Percentiles rank a stretch among this genome's conserved stretches.
Evolutionary conservation across 2,329 filamentous ascomycete species (phyloP).

Genomic region (Fusarium longipes): DNA sequence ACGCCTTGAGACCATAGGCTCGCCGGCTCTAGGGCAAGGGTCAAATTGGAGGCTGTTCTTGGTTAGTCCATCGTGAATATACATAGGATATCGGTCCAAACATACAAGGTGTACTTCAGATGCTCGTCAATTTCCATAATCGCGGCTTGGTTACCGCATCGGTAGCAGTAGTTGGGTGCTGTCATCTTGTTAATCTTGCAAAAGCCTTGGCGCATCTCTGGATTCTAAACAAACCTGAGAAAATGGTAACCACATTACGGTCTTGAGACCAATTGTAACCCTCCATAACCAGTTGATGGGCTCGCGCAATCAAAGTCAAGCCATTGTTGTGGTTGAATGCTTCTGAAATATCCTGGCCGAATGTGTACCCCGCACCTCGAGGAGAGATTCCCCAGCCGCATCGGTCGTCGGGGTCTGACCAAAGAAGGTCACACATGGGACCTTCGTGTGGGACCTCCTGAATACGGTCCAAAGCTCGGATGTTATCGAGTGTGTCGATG

Average conservation of each 20-base stretch:
- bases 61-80: conserved; percentile 45
- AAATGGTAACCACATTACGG: conserved; percentile 97
- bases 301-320: conserved; percentile 91
- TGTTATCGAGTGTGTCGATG: conserved; percentile 95
- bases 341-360: conserved; percentile 97
- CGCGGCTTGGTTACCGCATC: conserved; percentile 98
- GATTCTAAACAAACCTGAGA: conserved; percentile 75
- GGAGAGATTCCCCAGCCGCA: conserved; percentile 97
- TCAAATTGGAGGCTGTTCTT: conserved; percentile 92
- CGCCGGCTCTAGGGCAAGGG: conserved; percentile 94
- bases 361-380: conserved; percentile 93
- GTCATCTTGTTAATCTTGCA: conserved; percentile 21
- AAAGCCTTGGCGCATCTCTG: neutral
- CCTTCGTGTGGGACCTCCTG: conserved; percentile 99
- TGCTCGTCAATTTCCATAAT: conserved; percentile 99
- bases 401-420: conserved; percentile 97
- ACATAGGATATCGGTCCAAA: conserved; percentile 43
- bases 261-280: conserved; percentile 99
- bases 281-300: conserved; percentile 99
- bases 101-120: conserved; percentile 99
- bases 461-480: conserved; percentile 92
- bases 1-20: conserved; percentile 98
- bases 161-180: conserved; percentile 96
- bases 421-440: conserved; percentile 96
- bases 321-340: conserved; percentile 99